phyloP scores from a whole-genome alignment of 495 filamentous ascomycete species.

The Penicillium coprophilum region DNA sequence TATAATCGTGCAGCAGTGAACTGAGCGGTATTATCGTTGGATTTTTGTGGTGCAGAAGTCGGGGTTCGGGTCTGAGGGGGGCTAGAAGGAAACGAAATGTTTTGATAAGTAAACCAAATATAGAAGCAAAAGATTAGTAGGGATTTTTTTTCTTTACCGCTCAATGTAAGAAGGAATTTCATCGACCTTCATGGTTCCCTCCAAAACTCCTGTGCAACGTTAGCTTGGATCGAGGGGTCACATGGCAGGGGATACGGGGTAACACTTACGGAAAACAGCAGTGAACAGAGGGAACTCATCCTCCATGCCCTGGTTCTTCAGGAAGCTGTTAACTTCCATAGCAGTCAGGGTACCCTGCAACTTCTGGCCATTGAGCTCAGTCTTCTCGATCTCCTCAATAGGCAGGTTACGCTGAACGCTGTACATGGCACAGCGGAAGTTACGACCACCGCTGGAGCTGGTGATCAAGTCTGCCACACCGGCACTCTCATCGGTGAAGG shows the following conservation, averaged over 20 bases:
- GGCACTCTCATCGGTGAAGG: slow-evolving; percentile 94
- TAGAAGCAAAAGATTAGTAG: slow-evolving; percentile 19
- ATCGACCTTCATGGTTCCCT: slow-evolving; percentile 43
- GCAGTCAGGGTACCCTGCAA: slow-evolving; percentile 92
- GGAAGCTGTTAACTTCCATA: slow-evolving; percentile 82
- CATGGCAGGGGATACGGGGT: neutral
- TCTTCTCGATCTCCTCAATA: slow-evolving; percentile 83
- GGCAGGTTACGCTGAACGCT: slow-evolving; percentile 73
- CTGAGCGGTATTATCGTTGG: slow-evolving; percentile 24
- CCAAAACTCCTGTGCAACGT: slow-evolving; percentile 36
- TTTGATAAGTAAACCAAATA: slow-evolving; percentile 36
- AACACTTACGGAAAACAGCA: slow-evolving; percentile 62
- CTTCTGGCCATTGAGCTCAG: slow-evolving; percentile 95
- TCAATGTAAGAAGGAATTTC: slow-evolving; percentile 48
- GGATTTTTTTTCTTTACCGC: slow-evolving; percentile 46
- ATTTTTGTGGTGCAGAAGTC: slow-evolving; percentile 17
- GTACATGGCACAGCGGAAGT: slow-evolving; percentile 91
- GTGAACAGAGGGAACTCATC: slow-evolving; percentile 89
- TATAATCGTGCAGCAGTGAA: slow-evolving; percentile 26
- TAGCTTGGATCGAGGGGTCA: slow-evolving; percentile 13
- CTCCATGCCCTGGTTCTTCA: slow-evolving; percentile 74
- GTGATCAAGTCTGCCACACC: slow-evolving; percentile 97
- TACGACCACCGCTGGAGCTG: slow-evolving; percentile 84
- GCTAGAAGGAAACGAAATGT: slow-evolving; percentile 22
- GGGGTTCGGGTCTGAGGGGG: slow-evolving; percentile 23